Evolutionary conservation across 768 basidiomycete genomes (phyloP), one percentile per base, ranked within the genome.

Genomic region (Macrolepiota fuliginosa): DNA sequence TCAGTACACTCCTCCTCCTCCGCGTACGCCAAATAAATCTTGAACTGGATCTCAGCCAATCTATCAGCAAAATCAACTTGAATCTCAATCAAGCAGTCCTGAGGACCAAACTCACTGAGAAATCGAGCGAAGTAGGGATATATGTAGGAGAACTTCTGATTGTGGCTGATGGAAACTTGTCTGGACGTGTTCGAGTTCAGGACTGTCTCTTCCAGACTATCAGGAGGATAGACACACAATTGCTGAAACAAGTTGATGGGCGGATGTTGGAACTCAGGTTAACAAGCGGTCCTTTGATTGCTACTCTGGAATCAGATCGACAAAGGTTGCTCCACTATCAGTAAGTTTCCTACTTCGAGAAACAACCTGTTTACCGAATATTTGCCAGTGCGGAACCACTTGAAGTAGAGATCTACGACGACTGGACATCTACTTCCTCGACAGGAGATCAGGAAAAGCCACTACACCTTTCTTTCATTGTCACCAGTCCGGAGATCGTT

Each of bases 1-100:
- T 94, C 54, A 84, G 79, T 2, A 91, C 87, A 6, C 74, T 81
- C 1, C 70, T 92, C 25, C 76, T 95, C 13, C 67, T 94, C 57
- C 87, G 90, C 36, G 78, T 95, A 51, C 85, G 92, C 22, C 82
- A 81, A 52, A 84, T 95, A 57, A 82, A 83, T 35, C 76, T 97
- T 40, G 85, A 88, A 52, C 83, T 91, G 5, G 92, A 97, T 69
- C 83, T 98, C 27, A 93, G 93, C 7, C 90, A 92, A 68, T 90
- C 91, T 1, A 95, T 98, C 66, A 88, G 89, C 59, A 80, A 79
- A 29, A 76, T 91, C 52, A 83, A 82, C 29, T 76, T 97, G 27
- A 81, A 87, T 62, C 76, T 96, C 57, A 75, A 79, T 24, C 79
- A 90, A 54, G 80, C 87, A 9, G 75, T 89, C 22, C 67, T 94